phyloP scores from a whole-genome alignment of 176 grass and related monocot species.

The Secale cereale region DNA sequence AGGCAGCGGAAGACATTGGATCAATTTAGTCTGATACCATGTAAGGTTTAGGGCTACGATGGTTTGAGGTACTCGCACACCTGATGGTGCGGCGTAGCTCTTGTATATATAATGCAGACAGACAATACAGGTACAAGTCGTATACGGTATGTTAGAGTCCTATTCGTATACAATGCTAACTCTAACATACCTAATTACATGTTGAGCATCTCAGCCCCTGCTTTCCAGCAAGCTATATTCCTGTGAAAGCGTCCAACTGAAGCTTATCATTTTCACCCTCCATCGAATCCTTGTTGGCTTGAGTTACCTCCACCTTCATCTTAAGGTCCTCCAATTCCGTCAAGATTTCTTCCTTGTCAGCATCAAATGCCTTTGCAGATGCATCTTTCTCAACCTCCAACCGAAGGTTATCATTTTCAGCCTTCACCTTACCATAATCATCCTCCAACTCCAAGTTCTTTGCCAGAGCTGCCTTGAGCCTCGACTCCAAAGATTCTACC shows the following conservation, averaged over 20 bases:
- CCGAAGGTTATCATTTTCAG: not conserved
- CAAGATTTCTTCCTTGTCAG: too few species aligned
- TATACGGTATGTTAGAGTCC: too few species aligned
- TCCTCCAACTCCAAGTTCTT: conserved; percentile 6
- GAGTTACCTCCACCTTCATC: not conserved
- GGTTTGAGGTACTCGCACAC: not conserved
- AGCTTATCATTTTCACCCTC: too few species aligned
- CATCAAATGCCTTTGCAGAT: not conserved
- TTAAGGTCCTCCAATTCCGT: not conserved
- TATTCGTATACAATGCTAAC: too few species aligned
- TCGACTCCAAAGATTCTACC: not conserved
- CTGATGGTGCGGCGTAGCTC: not conserved
- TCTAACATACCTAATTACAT: not conserved
- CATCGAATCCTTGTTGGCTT: too few species aligned
- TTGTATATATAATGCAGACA: too few species aligned
- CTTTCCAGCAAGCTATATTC: not conserved
- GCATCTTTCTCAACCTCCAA: not conserved
- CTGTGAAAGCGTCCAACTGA: too few species aligned
- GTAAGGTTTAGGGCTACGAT: too few species aligned
- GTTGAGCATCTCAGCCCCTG: not conserved
- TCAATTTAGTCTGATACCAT: not conserved
- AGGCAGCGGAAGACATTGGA: not conserved
- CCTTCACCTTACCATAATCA: not conserved
- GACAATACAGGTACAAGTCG: too few species aligned
- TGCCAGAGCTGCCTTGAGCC: not conserved